Evolutionary conservation across 441 rosid species (phyloP).

Genomic region (Adansonia rubrostipa): DNA sequence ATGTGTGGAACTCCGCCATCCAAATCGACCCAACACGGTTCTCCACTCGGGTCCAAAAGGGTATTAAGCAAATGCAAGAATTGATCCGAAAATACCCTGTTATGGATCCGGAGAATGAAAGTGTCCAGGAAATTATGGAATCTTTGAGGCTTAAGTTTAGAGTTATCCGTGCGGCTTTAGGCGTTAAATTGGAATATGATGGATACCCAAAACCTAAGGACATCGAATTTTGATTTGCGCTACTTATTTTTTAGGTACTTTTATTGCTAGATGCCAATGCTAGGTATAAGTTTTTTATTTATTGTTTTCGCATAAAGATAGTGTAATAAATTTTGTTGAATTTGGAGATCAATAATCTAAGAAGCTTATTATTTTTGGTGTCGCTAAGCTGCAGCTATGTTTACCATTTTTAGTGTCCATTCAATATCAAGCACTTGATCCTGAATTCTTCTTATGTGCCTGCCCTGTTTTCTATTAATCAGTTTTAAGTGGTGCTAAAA

Average conservation of each 20-base stretch:
- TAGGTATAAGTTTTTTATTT: background rate
- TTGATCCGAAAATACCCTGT: conserved; percentile 65
- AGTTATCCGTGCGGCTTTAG: conserved; percentile 67
- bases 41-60: conserved; percentile 62
- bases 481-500: background rate
- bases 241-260: conserved; percentile 7
- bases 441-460: background rate
- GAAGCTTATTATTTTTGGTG: background rate
- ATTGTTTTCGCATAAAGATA: background rate
- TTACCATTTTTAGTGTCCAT: background rate
- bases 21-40: conserved; percentile 50
- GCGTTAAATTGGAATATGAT: conserved; percentile 61
- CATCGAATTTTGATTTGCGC: conserved; percentile 56
- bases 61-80: conserved; percentile 59
- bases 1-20: conserved; percentile 65
- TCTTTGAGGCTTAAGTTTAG: conserved; percentile 69
- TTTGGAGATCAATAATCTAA: background rate
- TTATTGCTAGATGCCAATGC: background rate
- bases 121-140: conserved; percentile 61
- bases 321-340: background rate
- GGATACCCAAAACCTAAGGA: conserved; percentile 62
- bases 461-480: background rate
- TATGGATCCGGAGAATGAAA: conserved; percentile 69
- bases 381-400: background rate
- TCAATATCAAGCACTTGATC: background rate